phyloP scores from a whole-genome alignment of 345 rosid genomes.

The Microcos paniculata region DNA sequence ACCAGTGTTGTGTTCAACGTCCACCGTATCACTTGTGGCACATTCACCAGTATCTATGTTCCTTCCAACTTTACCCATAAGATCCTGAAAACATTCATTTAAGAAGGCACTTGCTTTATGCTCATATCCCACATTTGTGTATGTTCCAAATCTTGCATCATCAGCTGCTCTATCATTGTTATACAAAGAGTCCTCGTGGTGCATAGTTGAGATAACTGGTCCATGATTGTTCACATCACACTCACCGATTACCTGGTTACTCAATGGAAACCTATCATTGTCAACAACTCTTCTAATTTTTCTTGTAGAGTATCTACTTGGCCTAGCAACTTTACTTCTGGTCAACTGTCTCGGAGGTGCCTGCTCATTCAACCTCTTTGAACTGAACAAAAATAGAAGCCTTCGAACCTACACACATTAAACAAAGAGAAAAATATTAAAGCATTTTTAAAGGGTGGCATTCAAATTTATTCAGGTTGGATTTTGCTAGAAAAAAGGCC shows the following conservation, averaged over 20 bases:
- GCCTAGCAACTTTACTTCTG: slow-evolving; percentile 17
- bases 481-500: neutral
- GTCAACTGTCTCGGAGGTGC: slow-evolving; percentile 11
- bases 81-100: slow-evolving; percentile 12
- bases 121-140: slow-evolving; percentile 6
- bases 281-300: slow-evolving; percentile 23
- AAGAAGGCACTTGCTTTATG: slow-evolving; percentile 11
- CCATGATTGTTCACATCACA: slow-evolving; percentile 13
- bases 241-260: slow-evolving; percentile 12
- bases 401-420: slow-evolving; percentile 35
- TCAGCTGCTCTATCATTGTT: slow-evolving; percentile 19
- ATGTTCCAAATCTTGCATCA: slow-evolving; percentile 21
- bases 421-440: neutral
- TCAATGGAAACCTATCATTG: slow-evolving; percentile 11
- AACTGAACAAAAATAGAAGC: slow-evolving; percentile 48
- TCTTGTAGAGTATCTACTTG: slow-evolving; percentile 5
- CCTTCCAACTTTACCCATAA: slow-evolving; percentile 7
- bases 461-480: neutral
- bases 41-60: neutral
- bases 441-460: neutral
- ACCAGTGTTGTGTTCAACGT: slow-evolving; percentile 17
- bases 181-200: slow-evolving; percentile 20
- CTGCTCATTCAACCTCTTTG: slow-evolving; percentile 30
- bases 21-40: slow-evolving; percentile 21
- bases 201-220: slow-evolving; percentile 12